Base-by-base conservation (phyloP, 2,329 filamentous ascomycete species). In the Colletotrichum navitas region DNA sequence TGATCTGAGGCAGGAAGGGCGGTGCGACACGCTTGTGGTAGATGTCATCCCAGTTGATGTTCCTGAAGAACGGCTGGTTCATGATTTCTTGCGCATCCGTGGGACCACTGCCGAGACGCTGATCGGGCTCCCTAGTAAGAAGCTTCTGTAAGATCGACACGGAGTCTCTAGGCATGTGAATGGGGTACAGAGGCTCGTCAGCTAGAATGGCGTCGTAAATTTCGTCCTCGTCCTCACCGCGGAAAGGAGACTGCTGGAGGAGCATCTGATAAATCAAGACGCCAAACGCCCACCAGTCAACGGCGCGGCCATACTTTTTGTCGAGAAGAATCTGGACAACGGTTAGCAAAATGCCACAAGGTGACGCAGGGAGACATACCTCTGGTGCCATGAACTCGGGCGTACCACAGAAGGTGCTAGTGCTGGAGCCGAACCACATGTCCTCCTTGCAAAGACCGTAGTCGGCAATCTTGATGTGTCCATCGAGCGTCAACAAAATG, bases 251-350 rank as follows among this genome's bases (percentile, higher is more conserved):
- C 81, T 99, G 97, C 80, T 99, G 97, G 60, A 99, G 90, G 68
- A 99, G 92, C 97, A 99, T 99, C 82, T 99, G 96, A 85, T 99
- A 99, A 78, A 99, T 99, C 77, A 99, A 85, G 41, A 99, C 96
- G 81, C 96, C 96, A 82, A 99, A 99, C 8, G 97, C 97, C 96
- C 96, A 99, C 96, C 96, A 99, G 82, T 99, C 96, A 54, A 99
- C 96, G 21, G 96, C 94, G 70, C 96, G 92, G 56, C 95, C 95
- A 78, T 99, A 99, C 80, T 98, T 98, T 87, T 99, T 99, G 81
- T 99, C 96, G 68, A 98, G 87, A 45, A 99, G 85, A 83, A 99
- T 99, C 92, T 97, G 74, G 24, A 29, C 55, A 5, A 8, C 41
- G 24, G 73, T 84, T 75, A 86, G 82, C 45, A 47, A 68, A 29